phyloP scores from a whole-genome alignment of 306 rosid species.

The Quercus alba region DNA sequence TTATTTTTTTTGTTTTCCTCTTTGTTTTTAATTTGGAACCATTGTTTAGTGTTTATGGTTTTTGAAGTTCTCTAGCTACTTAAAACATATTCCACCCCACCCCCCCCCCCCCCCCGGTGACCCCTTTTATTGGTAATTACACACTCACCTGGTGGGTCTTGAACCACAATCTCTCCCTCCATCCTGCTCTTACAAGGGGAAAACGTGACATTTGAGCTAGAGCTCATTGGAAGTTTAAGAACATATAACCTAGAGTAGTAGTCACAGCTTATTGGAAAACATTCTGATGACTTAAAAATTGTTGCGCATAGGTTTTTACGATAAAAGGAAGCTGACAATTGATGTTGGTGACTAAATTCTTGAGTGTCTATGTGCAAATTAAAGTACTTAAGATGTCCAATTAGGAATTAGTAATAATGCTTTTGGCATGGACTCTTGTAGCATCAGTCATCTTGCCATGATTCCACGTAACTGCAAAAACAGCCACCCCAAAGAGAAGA shows the following conservation, averaged over 20 bases:
- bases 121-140: no score
- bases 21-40: background rate
- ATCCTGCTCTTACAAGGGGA: no score
- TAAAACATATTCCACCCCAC: background rate
- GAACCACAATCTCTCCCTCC: no score
- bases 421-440: background rate
- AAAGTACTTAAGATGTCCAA: background rate
- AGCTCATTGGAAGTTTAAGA: no score
- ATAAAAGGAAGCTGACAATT: background rate
- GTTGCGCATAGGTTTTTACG: background rate
- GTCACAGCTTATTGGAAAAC: background rate
- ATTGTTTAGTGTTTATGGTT: background rate
- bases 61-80: background rate
- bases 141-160: no score
- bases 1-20: no score
- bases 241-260: background rate
- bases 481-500: background rate
- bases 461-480: background rate
- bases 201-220: no score
- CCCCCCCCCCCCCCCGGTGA: rapidly evolving
- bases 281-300: background rate
- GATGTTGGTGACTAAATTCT: background rate
- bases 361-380: background rate
- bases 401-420: background rate
- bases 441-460: background rate